phyloP scores from a whole-genome alignment of 2,329 filamentous ascomycete species.

The Aspergillus ochraceoroseus region DNA sequence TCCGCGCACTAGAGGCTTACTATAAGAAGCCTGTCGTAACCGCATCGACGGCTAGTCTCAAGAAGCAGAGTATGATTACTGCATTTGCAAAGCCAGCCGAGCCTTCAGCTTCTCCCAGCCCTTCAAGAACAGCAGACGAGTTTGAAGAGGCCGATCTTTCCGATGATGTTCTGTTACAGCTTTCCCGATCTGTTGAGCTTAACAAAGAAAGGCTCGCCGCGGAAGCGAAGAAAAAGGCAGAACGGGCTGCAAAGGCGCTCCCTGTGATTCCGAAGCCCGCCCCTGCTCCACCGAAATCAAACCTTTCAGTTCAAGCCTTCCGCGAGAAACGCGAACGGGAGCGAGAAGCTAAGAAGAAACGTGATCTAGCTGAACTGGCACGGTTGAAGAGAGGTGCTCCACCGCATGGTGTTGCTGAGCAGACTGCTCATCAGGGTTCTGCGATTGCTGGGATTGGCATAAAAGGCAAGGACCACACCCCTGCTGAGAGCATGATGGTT shows the following conservation, averaged over 20 bases:
- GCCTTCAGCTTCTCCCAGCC: slow-evolving; percentile 33
- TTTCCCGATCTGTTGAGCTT: slow-evolving; percentile 42
- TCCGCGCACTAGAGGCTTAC: slow-evolving; percentile 55
- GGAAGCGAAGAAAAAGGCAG: slow-evolving; percentile 29
- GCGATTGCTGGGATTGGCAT: slow-evolving; percentile 68
- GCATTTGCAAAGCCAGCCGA: slow-evolving; percentile 38
- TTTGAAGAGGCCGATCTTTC: slow-evolving; percentile 39
- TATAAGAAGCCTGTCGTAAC: slow-evolving; percentile 44
- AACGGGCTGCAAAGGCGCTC: slow-evolving; percentile 24
- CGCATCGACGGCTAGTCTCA: slow-evolving; percentile 39
- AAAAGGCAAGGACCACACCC: slow-evolving; percentile 71
- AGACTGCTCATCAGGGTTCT: slow-evolving; percentile 71
- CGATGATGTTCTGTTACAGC: slow-evolving; percentile 40
- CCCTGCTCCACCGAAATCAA: slow-evolving; percentile 28
- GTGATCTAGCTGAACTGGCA: slow-evolving; percentile 67
- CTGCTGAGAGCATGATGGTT: slow-evolving; percentile 83
- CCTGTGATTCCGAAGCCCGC: slow-evolving; percentile 26
- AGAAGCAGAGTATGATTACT: slow-evolving; percentile 44
- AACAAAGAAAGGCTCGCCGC: slow-evolving; percentile 38
- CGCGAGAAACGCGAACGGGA: slow-evolving; percentile 69
- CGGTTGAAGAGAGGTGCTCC: slow-evolving; percentile 56
- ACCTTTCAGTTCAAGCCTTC: slow-evolving; percentile 52
- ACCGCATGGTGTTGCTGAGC: slow-evolving; percentile 48
- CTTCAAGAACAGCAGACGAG: slow-evolving; percentile 34
- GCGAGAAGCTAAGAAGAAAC: slow-evolving; percentile 66